phyloP scores from a whole-genome alignment of 1,284 basidiomycete genomes.

The Trametes polyzona region DNA sequence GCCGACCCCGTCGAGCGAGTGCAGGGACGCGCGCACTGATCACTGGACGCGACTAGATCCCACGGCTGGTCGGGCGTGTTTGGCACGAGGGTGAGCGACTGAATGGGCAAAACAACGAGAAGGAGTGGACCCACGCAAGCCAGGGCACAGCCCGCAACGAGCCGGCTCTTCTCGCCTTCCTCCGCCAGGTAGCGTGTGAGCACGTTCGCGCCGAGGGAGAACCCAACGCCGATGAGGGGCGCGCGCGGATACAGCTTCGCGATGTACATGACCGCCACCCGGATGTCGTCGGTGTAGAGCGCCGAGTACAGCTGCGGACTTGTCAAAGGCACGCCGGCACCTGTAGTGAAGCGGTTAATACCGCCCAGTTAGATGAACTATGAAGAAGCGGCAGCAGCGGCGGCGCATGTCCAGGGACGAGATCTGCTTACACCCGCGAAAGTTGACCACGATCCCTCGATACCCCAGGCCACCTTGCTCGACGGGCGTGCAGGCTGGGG shows the following conservation, averaged over 20 bases:
- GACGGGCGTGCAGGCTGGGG: conserved; percentile 69
- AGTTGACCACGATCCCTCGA: conserved; percentile 88
- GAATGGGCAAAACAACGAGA: conserved; percentile 11
- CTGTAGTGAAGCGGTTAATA: conserved; percentile 39
- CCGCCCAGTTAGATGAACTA: conserved; percentile 11
- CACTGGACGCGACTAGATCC: conserved; percentile 67
- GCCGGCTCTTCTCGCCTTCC: conserved; percentile 77
- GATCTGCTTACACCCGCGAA: conserved; percentile 78
- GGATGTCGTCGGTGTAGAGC: conserved; percentile 84
- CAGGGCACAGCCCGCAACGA: conserved; percentile 77
- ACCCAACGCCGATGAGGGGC: conserved; percentile 86
- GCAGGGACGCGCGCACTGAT: conserved; percentile 48
- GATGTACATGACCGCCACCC: conserved; percentile 82
- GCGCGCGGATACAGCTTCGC: conserved; percentile 77
- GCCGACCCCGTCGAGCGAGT: not conserved
- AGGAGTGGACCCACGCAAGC: conserved; percentile 67
- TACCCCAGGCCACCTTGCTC: conserved; percentile 84
- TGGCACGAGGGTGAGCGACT: conserved; percentile 15
- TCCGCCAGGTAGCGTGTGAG: conserved; percentile 92
- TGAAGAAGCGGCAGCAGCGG: too few relatives aligned
- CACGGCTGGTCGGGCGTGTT: conserved; percentile 60
- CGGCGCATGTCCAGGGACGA: not conserved
- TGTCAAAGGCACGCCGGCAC: conserved; percentile 84
- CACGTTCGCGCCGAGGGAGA: conserved; percentile 94
- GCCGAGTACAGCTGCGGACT: conserved; percentile 87